These are phyloP conservation scores for Colletotrichum melonis DNA, from an alignment of 2,329 filamentous ascomycete genomes.

Conservation along the genomic window DNA sequence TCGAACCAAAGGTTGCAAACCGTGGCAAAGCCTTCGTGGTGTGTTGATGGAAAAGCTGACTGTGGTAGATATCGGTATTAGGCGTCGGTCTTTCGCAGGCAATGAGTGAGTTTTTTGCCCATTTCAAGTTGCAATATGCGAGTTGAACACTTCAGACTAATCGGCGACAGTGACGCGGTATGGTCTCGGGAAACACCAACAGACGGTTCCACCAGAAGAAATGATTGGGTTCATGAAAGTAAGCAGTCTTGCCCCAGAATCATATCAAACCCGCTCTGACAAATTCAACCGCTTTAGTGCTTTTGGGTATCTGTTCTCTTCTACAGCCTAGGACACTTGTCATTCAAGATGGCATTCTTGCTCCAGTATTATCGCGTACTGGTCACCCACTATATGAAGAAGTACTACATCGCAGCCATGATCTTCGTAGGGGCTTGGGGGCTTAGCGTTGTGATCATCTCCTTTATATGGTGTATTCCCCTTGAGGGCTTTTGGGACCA, in stretches of 20 bases:
- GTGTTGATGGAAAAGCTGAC: background rate
- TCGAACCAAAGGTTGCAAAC: background rate
- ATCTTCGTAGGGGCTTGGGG: conserved; percentile 42
- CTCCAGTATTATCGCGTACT: conserved; percentile 51
- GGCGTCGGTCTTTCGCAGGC: conserved; percentile 15
- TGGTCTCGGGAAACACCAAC: conserved; percentile 38
- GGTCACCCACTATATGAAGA: conserved; percentile 40
- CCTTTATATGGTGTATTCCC: conserved; percentile 40
- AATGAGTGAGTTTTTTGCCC: conserved; percentile 5
- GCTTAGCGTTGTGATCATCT: conserved; percentile 39
- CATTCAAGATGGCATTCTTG: conserved; percentile 48
- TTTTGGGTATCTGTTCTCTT: conserved; percentile 45
- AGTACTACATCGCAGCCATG: conserved; percentile 41
- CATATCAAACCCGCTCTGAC: background rate
- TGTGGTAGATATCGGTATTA: conserved; percentile 7
- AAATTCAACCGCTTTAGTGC: conserved; percentile 33
- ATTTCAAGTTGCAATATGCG: too few species aligned
- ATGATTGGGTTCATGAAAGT: conserved; percentile 28
- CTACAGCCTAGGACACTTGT: conserved; percentile 43
- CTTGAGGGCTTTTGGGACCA: conserved; percentile 43
- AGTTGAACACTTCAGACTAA: background rate
- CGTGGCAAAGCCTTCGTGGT: background rate
- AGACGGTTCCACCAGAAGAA: background rate
- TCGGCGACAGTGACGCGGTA: conserved; percentile 24
- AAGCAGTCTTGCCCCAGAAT: background rate